Conservation (phyloP, 2,329 filamentous ascomycete species). For the Verticillium zaregamsianum region DNA sequence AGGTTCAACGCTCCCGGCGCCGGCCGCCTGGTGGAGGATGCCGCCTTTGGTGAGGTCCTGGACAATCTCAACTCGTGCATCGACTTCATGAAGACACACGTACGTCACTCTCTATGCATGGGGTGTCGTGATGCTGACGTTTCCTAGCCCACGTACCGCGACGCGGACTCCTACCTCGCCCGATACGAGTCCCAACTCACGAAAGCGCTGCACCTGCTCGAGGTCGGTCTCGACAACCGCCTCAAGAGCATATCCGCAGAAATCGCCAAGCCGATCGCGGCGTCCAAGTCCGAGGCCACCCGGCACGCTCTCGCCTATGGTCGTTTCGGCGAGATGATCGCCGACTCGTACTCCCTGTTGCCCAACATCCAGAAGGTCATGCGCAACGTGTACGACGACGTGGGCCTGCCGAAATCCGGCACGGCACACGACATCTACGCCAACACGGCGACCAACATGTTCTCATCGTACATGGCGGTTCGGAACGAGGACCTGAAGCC, state of each 20-base stretch:
- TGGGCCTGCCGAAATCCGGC: constrained; percentile 39
- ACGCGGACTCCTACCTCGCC: constrained; percentile 82
- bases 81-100: constrained; percentile 82
- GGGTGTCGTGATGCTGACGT: not conserved
- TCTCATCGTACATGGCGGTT: constrained; percentile 47
- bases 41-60: constrained; percentile 84
- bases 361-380: constrained; percentile 52
- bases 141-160: constrained; percentile 70
- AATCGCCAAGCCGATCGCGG: constrained; percentile 48
- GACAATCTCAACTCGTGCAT: constrained; percentile 85
- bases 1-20: constrained; percentile 90
- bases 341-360: constrained; percentile 51
- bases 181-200: constrained; percentile 79
- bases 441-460: constrained; percentile 50
- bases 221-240: constrained; percentile 50
- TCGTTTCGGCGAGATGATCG: constrained; percentile 54
- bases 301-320: constrained; percentile 57
- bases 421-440: constrained; percentile 48
- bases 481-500: constrained; percentile 50
- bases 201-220: constrained; percentile 58
- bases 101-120: not conserved
- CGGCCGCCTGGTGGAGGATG: constrained; percentile 76
- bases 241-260: constrained; percentile 51
- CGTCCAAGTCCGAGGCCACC: constrained; percentile 55
- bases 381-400: constrained; percentile 46